A percentile compares a stretch with the other conserved stretches of the same genome.
These are phyloP conservation scores for Penicillium psychrosexuale DNA, from an alignment of 2,329 filamentous ascomycete genomes.

Conservation along the genomic window DNA sequence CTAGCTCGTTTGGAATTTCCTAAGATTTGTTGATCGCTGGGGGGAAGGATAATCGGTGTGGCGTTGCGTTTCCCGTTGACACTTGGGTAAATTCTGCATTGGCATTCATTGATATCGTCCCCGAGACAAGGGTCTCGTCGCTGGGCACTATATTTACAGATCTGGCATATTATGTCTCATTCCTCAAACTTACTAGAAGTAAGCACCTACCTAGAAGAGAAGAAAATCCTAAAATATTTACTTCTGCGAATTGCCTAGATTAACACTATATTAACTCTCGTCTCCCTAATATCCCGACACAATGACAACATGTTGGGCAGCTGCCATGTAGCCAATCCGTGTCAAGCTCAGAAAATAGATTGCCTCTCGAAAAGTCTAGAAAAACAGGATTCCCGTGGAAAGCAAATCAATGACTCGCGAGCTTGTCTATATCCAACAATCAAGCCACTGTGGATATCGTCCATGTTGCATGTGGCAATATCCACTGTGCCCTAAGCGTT, in stretches of 20 bases:
- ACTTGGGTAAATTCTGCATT: neutral
- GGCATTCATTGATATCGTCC: neutral
- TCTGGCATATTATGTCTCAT: neutral
- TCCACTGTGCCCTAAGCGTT: neutral
- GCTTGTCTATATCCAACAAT: neutral
- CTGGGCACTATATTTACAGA: neutral
- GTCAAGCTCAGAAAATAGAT: neutral
- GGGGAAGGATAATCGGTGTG: neutral
- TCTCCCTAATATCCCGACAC: neutral
- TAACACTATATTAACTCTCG: constrained; percentile 2
- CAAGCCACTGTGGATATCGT: neutral
- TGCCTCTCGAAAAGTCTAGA: neutral
- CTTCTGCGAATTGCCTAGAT: neutral
- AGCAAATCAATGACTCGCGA: neutral
- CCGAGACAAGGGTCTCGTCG: neutral
- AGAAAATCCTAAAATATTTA: neutral
- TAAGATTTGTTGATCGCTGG: neutral
- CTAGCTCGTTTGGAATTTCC: neutral
- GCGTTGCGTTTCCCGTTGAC: neutral
- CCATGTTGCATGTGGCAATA: neutral
- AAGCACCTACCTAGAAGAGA: neutral
- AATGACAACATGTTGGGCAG: neutral
- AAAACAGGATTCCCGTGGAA: neutral
- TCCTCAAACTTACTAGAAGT: neutral
- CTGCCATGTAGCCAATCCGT: neutral